A percentile compares a stretch with the other conserved stretches of the same genome.
Evolutionary conservation across 192 early-diverging fungal genomes (phyloP).

Genomic region (Geosiphon pyriformis): DNA sequence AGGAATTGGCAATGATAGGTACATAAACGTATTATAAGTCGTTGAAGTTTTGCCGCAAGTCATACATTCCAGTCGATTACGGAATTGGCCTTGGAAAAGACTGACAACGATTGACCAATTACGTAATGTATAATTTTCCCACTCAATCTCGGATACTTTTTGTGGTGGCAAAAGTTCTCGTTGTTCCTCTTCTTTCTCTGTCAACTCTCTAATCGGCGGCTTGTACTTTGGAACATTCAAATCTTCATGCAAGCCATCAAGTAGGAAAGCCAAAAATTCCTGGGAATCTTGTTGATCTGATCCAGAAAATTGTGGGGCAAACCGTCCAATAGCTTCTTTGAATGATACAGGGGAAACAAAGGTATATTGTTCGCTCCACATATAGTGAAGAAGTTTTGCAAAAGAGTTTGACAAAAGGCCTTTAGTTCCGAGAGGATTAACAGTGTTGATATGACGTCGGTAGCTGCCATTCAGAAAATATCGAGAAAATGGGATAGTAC

Average conservation of each 20-base stretch:
- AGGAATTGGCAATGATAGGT: conserved; percentile 86
- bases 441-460: conserved; percentile 54
- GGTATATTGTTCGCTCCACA: conserved; percentile 78
- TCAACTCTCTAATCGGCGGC: conserved; percentile 29
- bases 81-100: conserved; percentile 84
- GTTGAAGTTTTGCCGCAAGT: conserved; percentile 73
- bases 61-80: conserved; percentile 60
- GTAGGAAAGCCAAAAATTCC: conserved; percentile 86
- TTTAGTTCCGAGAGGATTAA: conserved; percentile 66
- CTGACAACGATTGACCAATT: conserved; percentile 85
- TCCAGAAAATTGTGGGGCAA: conserved; percentile 78
- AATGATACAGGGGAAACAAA: conserved; percentile 77
- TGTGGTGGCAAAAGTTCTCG: conserved; percentile 60
- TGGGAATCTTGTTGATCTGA: conserved; percentile 96
- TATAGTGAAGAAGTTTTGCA: conserved; percentile 66
- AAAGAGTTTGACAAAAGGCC: conserved; percentile 74
- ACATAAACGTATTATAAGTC: conserved; percentile 90
- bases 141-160: conserved; percentile 56
- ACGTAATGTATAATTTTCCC: conserved; percentile 64
- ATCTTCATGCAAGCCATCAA: conserved; percentile 91
- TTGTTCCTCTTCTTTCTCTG: conserved; percentile 40
- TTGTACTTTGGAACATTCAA: conserved; percentile 60
- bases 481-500: conserved; percentile 61
- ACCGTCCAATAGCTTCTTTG: conserved; percentile 65
- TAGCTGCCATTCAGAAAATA: conserved; percentile 67